A percentile compares a stretch with the other conserved stretches of the same genome.
phyloP scores from a whole-genome alignment of 495 filamentous ascomycete species.

The Podospora anserina region DNA sequence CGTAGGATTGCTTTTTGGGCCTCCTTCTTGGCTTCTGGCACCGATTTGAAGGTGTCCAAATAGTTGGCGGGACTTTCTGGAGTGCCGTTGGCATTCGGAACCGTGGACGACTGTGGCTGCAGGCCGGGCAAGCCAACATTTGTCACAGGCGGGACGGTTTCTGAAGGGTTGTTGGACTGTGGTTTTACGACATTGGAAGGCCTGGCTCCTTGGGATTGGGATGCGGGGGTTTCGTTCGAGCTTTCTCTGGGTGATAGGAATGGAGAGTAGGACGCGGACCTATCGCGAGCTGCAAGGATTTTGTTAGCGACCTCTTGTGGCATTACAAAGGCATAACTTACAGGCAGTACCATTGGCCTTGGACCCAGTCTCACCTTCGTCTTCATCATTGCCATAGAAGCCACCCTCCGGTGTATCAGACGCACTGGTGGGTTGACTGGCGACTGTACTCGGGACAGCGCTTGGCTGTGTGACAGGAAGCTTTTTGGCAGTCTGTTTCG shows the following conservation, averaged over 20 bases:
- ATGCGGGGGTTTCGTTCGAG: not conserved
- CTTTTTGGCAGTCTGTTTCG: not conserved
- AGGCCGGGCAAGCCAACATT: slow-evolving; percentile 4
- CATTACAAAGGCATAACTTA: not conserved
- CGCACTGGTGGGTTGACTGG: slow-evolving; percentile 23
- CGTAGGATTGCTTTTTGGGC: slow-evolving; percentile 66
- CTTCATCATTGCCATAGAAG: slow-evolving; percentile 33
- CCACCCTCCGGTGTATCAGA: slow-evolving; percentile 31
- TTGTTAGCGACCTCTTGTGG: slow-evolving; percentile 13
- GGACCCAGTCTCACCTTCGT: slow-evolving; percentile 20
- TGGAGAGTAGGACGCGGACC: slow-evolving; percentile 53
- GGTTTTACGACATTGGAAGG: not conserved
- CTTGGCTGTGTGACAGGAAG: slow-evolving; percentile 4
- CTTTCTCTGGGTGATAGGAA: slow-evolving; percentile 40
- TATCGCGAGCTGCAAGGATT: slow-evolving; percentile 32
- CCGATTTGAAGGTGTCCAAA: slow-evolving; percentile 24
- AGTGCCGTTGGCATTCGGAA: not conserved
- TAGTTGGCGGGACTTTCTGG: slow-evolving; percentile 7
- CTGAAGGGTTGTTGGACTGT: not conserved
- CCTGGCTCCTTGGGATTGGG: slow-evolving; percentile 13
- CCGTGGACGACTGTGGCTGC: not conserved
- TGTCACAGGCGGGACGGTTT: not conserved
- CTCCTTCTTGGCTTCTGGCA: slow-evolving; percentile 58
- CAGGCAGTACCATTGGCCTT: slow-evolving; percentile 8
- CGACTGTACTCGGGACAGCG: slow-evolving; percentile 1